Percentiles rank a stretch among this genome's conserved stretches.
Evolutionary conservation across 495 filamentous ascomycete genomes (phyloP).

Genomic region (Cercophora newfieldiana): DNA sequence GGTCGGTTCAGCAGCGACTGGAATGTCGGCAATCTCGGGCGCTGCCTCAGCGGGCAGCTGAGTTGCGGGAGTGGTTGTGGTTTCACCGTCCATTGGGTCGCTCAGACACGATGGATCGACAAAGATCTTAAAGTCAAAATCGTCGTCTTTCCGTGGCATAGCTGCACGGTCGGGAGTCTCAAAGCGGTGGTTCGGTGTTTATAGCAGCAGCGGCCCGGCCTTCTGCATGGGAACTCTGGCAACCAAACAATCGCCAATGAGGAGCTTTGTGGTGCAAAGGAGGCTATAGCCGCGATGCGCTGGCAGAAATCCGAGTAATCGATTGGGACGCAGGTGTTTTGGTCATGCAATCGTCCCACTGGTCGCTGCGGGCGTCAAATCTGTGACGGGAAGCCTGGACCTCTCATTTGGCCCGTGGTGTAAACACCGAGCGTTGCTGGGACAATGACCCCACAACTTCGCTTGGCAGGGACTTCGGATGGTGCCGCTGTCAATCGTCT

Average conservation of each 20-base stretch:
- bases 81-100: conserved; percentile 37
- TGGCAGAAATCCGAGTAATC: conserved; percentile 22
- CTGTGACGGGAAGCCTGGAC: neutral
- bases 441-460: neutral
- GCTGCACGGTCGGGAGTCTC: neutral
- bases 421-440: conserved; percentile 1
- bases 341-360: neutral
- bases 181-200: conserved; percentile 18
- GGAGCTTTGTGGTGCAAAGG: conserved; percentile 6
- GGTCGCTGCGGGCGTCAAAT: neutral
- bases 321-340: conserved; percentile 16
- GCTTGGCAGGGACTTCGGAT: neutral
- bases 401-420: neutral
- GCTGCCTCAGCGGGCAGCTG: conserved; percentile 16
- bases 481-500: neutral
- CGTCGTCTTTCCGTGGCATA: conserved; percentile 30
- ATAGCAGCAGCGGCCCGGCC: conserved; percentile 15
- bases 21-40: conserved; percentile 17
- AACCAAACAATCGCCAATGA: conserved; percentile 26
- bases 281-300: conserved; percentile 29
- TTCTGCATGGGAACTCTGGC: conserved; percentile 24
- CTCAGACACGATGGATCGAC: conserved; percentile 44
- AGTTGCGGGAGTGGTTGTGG: neutral
- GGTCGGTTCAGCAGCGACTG: conserved; percentile 5
- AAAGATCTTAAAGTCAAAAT: conserved; percentile 45